Evolutionary conservation across 805 yeast species (phyloP), one percentile per base, ranked within the genome.

Genomic region (Cyberlindnera veronae): DNA sequence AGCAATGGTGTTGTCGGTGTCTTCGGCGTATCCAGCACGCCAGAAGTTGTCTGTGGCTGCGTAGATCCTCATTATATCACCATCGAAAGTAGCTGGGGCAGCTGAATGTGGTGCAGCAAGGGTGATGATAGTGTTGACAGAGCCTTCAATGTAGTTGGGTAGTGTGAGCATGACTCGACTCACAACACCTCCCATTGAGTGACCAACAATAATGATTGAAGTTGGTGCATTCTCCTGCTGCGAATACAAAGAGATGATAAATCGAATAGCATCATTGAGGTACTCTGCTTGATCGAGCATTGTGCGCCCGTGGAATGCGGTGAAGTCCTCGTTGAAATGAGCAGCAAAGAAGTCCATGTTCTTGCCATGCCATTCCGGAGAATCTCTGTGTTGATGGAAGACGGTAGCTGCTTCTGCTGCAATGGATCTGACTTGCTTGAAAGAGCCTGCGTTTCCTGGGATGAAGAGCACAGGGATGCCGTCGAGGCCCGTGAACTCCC

Each of bases 391-490:
- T 38, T 56, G 60, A 3, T 66, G 72, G 50, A 67, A 81, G 4
- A 74, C 51, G 30, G 71, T 69, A 2, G 96, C 74, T 18, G 85
- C 68, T 49, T 83, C 84, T 1, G 97, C 80, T 1, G 97, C 98
- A n/a, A 91, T 75, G 1, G 96, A 86, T 38, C 99, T 69, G 9
- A 77, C 95, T 61, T 93, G 99, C 49, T 79, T 76, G 60, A 78
- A 89, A 41, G 95, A 82, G 1, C 99, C 99, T 0, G 99, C 99
- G 58, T 95, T 93, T 1, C 99, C 99, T 1, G 99, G 99, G 29
- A 95, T 84, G 61, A 93, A 93, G 13, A 93, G 65, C 2, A 88
- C 89, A 0, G 99, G 99, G 2, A 85, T 74, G 0, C 98, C 98
- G 39, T 68, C 71, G 3, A 54, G 39, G 1, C 38, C 34, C 5